A percentile compares a stretch with the other conserved stretches of the same genome.
Evolutionary conservation across 164 flowering plant species (phyloP).

Genomic region (Magnolia changhungtana): DNA sequence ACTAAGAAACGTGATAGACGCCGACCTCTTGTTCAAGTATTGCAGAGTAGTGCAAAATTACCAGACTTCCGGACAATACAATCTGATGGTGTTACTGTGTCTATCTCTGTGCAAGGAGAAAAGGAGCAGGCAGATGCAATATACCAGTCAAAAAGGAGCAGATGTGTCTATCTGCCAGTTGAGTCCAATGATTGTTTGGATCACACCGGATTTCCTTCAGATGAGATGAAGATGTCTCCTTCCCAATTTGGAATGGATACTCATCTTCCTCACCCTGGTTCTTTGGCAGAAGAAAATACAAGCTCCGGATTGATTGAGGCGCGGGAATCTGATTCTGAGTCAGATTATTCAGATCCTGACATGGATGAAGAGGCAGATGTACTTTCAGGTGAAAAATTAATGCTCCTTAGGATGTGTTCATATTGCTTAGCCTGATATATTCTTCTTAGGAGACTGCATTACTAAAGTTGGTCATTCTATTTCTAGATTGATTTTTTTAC

Average conservation of each 20-base stretch:
- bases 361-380: slow-evolving; percentile 41
- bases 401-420: neutral
- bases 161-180: slow-evolving; percentile 40
- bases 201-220: slow-evolving; percentile 24
- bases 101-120: slow-evolving; percentile 36
- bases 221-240: slow-evolving; percentile 31
- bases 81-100: slow-evolving; percentile 30
- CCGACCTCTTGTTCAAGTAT: slow-evolving; percentile 47
- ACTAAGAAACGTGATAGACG: slow-evolving; percentile 37
- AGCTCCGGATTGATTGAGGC: slow-evolving; percentile 49
- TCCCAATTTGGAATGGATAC: slow-evolving; percentile 27
- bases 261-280: slow-evolving; percentile 19
- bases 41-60: slow-evolving; percentile 36
- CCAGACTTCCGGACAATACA: slow-evolving; percentile 25
- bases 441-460: neutral
- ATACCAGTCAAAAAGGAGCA: slow-evolving; percentile 52
- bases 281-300: slow-evolving; percentile 35
- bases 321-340: slow-evolving; percentile 61
- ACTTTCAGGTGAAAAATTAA: slow-evolving; percentile 50
- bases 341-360: slow-evolving; percentile 51
- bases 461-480: neutral
- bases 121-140: slow-evolving; percentile 33
- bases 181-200: slow-evolving; percentile 37
- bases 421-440: neutral
- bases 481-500: neutral